These are phyloP conservation scores for Pleomassaria siparia DNA, from an alignment of 2,329 filamentous ascomycete species.

Conservation along the genomic window DNA sequence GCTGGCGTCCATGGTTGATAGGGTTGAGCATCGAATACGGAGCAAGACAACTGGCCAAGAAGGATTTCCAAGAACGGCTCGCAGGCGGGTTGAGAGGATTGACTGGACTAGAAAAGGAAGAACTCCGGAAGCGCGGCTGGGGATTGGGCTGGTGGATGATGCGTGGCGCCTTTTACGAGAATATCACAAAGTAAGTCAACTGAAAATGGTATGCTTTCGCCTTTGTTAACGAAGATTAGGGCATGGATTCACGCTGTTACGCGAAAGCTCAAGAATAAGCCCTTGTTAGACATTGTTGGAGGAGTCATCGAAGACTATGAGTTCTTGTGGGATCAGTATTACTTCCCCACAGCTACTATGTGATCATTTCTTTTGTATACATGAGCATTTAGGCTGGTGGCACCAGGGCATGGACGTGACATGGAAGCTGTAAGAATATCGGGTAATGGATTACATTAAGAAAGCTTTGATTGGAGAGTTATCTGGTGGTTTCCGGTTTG, in stretches of 20 bases:
- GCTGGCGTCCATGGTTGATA: constrained; percentile 90
- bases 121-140: constrained; percentile 86
- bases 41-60: constrained; percentile 79
- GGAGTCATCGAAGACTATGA: constrained; percentile 94
- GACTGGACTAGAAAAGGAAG: constrained; percentile 84
- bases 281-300: constrained; percentile 77
- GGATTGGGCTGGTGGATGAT: constrained; percentile 93
- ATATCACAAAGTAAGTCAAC: constrained; percentile 67
- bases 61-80: constrained; percentile 61
- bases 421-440: constrained; percentile 13
- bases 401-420: neutral
- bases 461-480: constrained; percentile 4
- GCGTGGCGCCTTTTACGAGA: constrained; percentile 96
- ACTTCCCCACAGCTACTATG: constrained; percentile 72
- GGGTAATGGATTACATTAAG: constrained; percentile 10
- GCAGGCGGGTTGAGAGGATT: constrained; percentile 73
- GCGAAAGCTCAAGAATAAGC: constrained; percentile 68
- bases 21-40: constrained; percentile 84
- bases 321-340: constrained; percentile 97
- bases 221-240: constrained; percentile 40
- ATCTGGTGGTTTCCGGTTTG: neutral
- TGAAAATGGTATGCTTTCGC: neutral
- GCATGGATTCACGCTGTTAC: constrained; percentile 69
- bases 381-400: neutral
- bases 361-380: constrained; percentile 30